A percentile compares a stretch with the other conserved stretches of the same genome.
Evolutionary conservation across 257 asterid species (phyloP).

Genomic region (Prunella vulgaris): DNA sequence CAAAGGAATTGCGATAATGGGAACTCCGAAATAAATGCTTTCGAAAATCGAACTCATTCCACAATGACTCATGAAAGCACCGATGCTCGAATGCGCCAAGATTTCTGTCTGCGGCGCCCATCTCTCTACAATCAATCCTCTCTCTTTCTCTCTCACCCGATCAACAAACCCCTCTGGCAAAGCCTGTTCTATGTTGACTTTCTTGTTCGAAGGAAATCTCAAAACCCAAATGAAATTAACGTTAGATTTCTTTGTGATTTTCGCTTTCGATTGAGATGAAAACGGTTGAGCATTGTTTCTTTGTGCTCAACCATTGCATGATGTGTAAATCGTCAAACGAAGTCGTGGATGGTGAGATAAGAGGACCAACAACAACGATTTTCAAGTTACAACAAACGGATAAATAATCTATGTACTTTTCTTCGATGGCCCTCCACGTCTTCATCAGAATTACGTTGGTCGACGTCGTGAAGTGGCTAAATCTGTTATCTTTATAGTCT

Average conservation of each 20-base stretch:
- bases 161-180: constrained; percentile 31
- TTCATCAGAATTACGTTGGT: constrained; percentile 6
- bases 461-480: neutral
- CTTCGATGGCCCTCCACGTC: neutral
- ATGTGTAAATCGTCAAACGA: neutral
- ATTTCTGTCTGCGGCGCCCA: constrained; percentile 36
- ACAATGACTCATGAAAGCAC: constrained; percentile 35
- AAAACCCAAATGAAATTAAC: constrained; percentile 11
- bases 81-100: constrained; percentile 26
- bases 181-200: neutral
- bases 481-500: neutral
- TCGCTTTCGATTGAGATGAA: constrained; percentile 47
- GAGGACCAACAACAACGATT: constrained; percentile 14
- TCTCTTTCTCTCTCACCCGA: constrained; percentile 14
- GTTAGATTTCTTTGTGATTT: constrained; percentile 13
- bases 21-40: constrained; percentile 27
- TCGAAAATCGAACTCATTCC: constrained; percentile 35
- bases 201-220: neutral
- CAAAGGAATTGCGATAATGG: constrained; percentile 30
- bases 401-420: constrained; percentile 7
- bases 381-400: neutral
- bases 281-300: constrained; percentile 25
- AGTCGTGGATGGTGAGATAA: constrained; percentile 8
- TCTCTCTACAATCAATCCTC: constrained; percentile 17
- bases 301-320: constrained; percentile 36